Base-by-base conservation (phyloP, 441 rosid genomes). In the Arabidopsis lyrata region DNA sequence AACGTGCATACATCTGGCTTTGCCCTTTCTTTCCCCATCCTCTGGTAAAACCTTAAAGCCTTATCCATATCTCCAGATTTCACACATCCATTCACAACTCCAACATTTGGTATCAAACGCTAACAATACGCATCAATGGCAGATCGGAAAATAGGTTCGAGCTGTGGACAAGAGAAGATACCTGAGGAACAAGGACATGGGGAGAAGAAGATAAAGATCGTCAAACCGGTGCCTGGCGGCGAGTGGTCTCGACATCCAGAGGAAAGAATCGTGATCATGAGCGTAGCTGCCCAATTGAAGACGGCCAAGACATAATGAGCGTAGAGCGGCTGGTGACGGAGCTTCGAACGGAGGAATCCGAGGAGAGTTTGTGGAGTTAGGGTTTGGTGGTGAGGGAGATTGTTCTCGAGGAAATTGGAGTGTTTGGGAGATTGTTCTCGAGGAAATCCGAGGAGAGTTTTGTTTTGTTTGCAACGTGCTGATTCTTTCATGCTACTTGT, bases 161-260 rank as follows among this genome's bases (percentile, higher is more conserved):
- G 81, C 47, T 84, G 66, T 7, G 91, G 90, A 71, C 98, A 93
- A 64, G 91, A 88, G 83, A 93, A 93, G 79, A 91, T 93, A 68
- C 96, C 96, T 54, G 87, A 86, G n/a, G 95, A 81, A 44, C 97
- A 93, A 0, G 97, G 97, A 59, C 96, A 93, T 8, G 90, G 93
- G 72, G 58, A 93, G 93, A 57, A 93, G 86, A 14, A 77, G 77
- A 14, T 38, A 29, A 53, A 93, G 95, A 39, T 83, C 86, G 4
- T 71, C 35, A 56, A 90, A 79, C 0, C 95, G 83, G 81, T 88
- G 82, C 18, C 96, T 85, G 76, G 84, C 72, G 65, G 93, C 84
- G 11, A 87, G 96, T 35, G 90, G 85, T 16, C 84, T 79, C 27
- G 86, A 88, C 93, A 91, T 91, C 91, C 91, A 93, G 42, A 89